These are phyloP conservation scores for Plasmodium adleri DNA, from an alignment of 169 alveolate species.

Conservation along the genomic window DNA sequence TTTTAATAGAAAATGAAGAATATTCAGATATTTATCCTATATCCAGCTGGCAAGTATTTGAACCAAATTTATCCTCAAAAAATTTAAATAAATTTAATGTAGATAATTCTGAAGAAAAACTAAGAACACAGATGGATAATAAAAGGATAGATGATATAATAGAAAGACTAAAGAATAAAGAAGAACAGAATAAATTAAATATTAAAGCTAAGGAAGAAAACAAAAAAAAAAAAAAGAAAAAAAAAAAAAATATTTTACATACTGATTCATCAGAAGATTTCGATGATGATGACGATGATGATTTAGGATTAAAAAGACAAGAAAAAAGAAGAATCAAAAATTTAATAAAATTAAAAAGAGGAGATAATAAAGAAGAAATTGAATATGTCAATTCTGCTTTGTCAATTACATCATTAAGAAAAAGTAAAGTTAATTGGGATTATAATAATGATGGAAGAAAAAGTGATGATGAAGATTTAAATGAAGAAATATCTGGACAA, in stretches of 20 bases:
- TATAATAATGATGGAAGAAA: slow-evolving; percentile 75
- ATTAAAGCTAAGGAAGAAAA: slow-evolving; percentile 37
- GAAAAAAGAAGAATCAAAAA: slow-evolving; percentile 74
- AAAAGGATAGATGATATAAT: slow-evolving; percentile 72
- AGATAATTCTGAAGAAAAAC: slow-evolving; percentile 41
- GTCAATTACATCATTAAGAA: slow-evolving; percentile 36
- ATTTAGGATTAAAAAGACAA: slow-evolving; percentile 73
- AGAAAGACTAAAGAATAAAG: slow-evolving; percentile 69
- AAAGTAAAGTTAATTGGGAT: slow-evolving; percentile 74
- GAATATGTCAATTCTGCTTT: slow-evolving; percentile 75
- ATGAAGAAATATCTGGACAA: slow-evolving; percentile 23
- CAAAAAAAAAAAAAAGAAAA: slow-evolving; percentile 32
- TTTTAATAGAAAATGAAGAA: slow-evolving; percentile 65
- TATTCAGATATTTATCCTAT: slow-evolving; percentile 74
- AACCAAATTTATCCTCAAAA: slow-evolving; percentile 66
- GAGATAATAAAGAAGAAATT: slow-evolving; percentile 70
- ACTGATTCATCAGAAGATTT: slow-evolving; percentile 5
- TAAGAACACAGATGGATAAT: slow-evolving; percentile 26
- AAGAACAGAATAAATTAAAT: slow-evolving; percentile 42
- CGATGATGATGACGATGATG: slow-evolving; percentile 51
- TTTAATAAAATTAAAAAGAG: slow-evolving; percentile 61
- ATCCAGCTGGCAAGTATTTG: slow-evolving; percentile 75
- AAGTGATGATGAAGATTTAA: slow-evolving; percentile 76
- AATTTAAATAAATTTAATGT: slow-evolving; percentile 28
- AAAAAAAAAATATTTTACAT: background rate